Evolutionary conservation across 164 flowering plant genomes (phyloP).

Genomic region (Taxillus chinensis): DNA sequence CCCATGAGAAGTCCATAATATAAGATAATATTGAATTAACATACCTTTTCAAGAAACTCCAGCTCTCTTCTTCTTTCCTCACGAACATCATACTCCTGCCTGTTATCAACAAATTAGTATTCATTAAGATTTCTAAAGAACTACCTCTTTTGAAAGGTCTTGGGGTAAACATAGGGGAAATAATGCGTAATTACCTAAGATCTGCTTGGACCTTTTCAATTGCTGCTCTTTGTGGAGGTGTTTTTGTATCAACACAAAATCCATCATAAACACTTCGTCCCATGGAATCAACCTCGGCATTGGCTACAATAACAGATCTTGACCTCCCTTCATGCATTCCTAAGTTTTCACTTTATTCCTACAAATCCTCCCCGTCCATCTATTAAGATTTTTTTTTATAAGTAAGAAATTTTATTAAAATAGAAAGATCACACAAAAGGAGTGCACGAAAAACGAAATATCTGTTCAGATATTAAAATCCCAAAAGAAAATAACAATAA

Average conservation of each 20-base stretch:
- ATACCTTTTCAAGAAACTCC: conserved; percentile 94
- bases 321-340: conserved; percentile 83
- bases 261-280: conserved; percentile 86
- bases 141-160: not conserved
- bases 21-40: conserved; percentile 11
- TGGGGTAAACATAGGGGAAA: too few relatives aligned
- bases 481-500: too few relatives aligned
- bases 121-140: not conserved
- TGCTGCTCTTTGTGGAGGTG: conserved; percentile 80
- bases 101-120: conserved; percentile 22
- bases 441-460: too few relatives aligned
- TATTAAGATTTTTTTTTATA: too few relatives aligned
- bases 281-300: conserved; percentile 98
- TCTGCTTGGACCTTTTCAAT: conserved; percentile 90
- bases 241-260: conserved; percentile 52
- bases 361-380: conserved; percentile 22
- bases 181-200: conserved; percentile 43
- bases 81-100: conserved; percentile 86
- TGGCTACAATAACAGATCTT: conserved; percentile 52
- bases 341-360: conserved; percentile 11
- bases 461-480: too few relatives aligned
- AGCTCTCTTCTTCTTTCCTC: conserved; percentile 86
- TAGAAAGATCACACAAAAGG: too few relatives aligned
- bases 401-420: too few relatives aligned
- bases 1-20: not conserved